These are phyloP conservation scores for Camellia sinensis DNA, from an alignment of 148 eudicot species.

Conservation along the genomic window DNA sequence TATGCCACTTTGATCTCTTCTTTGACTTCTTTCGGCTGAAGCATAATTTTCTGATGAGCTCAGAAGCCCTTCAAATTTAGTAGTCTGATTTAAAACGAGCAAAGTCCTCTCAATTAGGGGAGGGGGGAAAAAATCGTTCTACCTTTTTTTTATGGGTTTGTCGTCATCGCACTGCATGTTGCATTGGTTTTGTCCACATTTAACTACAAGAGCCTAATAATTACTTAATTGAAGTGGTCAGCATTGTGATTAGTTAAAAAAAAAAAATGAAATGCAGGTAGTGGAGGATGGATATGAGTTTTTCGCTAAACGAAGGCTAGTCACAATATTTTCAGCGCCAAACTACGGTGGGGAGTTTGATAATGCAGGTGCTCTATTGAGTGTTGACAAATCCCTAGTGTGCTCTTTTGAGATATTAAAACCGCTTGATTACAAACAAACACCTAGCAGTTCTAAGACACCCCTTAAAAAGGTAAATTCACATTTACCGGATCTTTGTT, in stretches of 20 bases:
- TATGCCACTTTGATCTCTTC: too few species aligned
- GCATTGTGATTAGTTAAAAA: not conserved
- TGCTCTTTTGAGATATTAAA: conserved; percentile 88
- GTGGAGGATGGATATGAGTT: conserved; percentile 98
- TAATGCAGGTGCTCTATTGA: conserved; percentile 87
- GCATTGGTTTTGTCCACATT: not conserved
- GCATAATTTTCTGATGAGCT: too few species aligned
- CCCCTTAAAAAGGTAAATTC: conserved; percentile 65
- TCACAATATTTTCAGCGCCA: conserved; percentile 92
- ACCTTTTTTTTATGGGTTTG: not conserved
- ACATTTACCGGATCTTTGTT: not conserved
- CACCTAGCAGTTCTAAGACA: conserved; percentile 51
- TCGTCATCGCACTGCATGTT: not conserved
- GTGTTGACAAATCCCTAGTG: conserved; percentile 64
- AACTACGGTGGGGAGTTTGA: conserved; percentile 96
- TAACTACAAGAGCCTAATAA: not conserved
- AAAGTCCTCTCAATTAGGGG: too few species aligned
- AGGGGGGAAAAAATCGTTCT: too few species aligned
- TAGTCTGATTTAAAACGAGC: too few species aligned
- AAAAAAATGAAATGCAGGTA: conserved; percentile 47
- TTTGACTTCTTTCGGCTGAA: too few species aligned
- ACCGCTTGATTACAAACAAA: conserved; percentile 39
- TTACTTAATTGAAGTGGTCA: conserved; percentile 1
- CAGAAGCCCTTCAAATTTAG: too few species aligned
- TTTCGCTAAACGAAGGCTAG: conserved; percentile 80